phyloP scores from a whole-genome alignment of 257 asterid species.

The Pogostemon cablin region DNA sequence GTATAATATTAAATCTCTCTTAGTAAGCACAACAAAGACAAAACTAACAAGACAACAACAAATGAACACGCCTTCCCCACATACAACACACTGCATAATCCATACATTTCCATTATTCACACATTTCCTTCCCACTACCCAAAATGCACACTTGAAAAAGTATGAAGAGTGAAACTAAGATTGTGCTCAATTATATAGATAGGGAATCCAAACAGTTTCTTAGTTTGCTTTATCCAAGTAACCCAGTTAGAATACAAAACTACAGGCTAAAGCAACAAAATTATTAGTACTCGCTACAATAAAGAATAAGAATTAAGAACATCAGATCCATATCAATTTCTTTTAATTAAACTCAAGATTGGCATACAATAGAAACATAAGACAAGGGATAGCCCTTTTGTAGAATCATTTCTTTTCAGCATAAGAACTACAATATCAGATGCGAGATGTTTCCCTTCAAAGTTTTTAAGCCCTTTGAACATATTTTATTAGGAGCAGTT shows the following conservation, averaged over 20 bases:
- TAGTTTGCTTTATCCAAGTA: slow-evolving; percentile 2
- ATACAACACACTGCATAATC: not conserved
- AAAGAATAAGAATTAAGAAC: not conserved
- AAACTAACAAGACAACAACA: not conserved
- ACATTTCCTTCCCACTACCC: not conserved
- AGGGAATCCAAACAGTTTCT: not conserved
- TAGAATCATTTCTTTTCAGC: not conserved
- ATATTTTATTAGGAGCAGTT: slow-evolving; percentile 11
- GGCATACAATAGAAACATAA: not conserved
- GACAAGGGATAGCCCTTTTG: not conserved
- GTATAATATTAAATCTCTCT: not conserved
- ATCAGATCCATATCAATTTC: not conserved
- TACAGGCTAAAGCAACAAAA: slow-evolving; percentile 15
- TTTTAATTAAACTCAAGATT: slow-evolving; percentile 12
- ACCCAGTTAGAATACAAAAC: slow-evolving; percentile 13
- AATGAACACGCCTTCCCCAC: not conserved
- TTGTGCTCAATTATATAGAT: not conserved
- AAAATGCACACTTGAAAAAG: not conserved
- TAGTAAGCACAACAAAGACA: not conserved
- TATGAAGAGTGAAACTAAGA: not conserved
- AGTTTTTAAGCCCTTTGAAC: not conserved
- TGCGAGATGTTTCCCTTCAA: not conserved
- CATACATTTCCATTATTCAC: not conserved
- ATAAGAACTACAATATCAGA: slow-evolving; percentile 4
- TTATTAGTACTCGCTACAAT: not conserved